Percentiles rank a stretch among this genome's conserved stretches.
Evolutionary conservation across 2,329 filamentous ascomycete genomes (phyloP).

Genomic region (Coniochaeta prunicola): DNA sequence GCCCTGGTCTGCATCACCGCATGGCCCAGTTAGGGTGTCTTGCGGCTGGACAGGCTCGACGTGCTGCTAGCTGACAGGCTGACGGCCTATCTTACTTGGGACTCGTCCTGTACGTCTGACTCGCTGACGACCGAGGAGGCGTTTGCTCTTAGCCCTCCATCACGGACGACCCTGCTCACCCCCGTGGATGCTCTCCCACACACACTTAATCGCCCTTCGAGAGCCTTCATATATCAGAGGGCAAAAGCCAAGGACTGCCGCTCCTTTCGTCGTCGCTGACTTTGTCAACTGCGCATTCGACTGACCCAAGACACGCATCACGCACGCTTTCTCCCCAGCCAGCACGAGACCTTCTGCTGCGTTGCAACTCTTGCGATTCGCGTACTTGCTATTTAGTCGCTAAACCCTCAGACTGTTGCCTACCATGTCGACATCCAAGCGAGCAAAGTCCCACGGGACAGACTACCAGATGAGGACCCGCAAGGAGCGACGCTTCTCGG

Average conservation of each 20-base stretch:
- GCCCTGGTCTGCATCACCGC: not conserved
- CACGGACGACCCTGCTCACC: no score
- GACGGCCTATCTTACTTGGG: not conserved
- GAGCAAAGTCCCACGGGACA: conserved; percentile 4
- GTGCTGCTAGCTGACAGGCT: not conserved
- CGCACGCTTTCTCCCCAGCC: not conserved
- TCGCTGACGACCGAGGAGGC: not conserved
- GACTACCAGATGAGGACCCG: conserved; percentile 45
- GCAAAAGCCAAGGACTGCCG: not conserved
- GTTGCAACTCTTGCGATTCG: not conserved
- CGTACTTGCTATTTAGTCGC: not conserved
- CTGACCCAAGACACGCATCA: not conserved
- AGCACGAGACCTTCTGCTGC: not conserved
- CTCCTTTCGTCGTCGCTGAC: not conserved
- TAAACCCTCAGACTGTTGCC: not conserved
- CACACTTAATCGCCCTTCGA: not conserved
- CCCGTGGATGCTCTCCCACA: no score
- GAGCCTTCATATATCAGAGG: not conserved
- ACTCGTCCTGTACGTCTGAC: not conserved
- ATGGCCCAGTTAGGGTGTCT: no score
- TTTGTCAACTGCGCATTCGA: not conserved
- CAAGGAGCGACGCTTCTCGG: conserved; percentile 38
- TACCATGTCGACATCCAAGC: not conserved
- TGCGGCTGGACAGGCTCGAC: not conserved
- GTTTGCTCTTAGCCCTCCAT: no score